Evolutionary conservation across 441 rosid species (phyloP).

Genomic region (Dalechampia spathulata): DNA sequence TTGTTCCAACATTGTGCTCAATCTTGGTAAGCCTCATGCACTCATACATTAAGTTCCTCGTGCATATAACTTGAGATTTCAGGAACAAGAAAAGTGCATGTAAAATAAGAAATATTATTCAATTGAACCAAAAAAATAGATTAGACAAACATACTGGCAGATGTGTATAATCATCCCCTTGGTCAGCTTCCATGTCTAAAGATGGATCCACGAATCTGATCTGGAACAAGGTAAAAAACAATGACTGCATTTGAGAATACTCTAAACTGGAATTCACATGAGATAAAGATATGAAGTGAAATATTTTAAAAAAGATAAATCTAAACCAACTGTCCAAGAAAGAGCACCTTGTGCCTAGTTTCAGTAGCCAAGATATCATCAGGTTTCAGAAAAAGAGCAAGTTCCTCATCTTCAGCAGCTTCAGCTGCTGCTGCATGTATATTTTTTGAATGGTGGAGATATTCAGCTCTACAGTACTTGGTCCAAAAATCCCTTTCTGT

Average conservation of each 20-base stretch:
- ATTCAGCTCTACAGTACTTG: slow-evolving; percentile 87
- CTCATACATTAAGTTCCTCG: neutral
- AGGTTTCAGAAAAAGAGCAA: slow-evolving; percentile 79
- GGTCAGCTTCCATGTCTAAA: slow-evolving; percentile 88
- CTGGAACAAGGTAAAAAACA: slow-evolving; percentile 25
- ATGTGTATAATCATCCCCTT: slow-evolving; percentile 90
- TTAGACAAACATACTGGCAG: slow-evolving; percentile 55
- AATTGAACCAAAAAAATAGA: neutral
- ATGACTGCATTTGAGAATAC: neutral
- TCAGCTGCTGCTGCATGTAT: slow-evolving; percentile 77
- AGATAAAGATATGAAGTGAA: neutral
- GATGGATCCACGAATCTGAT: slow-evolving; percentile 88
- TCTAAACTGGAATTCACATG: neutral
- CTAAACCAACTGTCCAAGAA: slow-evolving; percentile 9
- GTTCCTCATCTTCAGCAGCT: slow-evolving; percentile 97
- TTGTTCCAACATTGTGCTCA: neutral
- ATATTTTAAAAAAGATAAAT: neutral
- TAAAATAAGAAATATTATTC: neutral
- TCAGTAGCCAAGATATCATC: slow-evolving; percentile 81
- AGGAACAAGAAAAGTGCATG: neutral
- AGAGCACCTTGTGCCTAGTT: slow-evolving; percentile 59
- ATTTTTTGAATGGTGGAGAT: slow-evolving; percentile 68
- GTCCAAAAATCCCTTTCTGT: slow-evolving; percentile 83
- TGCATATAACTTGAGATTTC: neutral
- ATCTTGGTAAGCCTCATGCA: neutral